Evolutionary conservation across 176 grass and related monocot species (phyloP).

Genomic region (Juncus inflexus): DNA sequence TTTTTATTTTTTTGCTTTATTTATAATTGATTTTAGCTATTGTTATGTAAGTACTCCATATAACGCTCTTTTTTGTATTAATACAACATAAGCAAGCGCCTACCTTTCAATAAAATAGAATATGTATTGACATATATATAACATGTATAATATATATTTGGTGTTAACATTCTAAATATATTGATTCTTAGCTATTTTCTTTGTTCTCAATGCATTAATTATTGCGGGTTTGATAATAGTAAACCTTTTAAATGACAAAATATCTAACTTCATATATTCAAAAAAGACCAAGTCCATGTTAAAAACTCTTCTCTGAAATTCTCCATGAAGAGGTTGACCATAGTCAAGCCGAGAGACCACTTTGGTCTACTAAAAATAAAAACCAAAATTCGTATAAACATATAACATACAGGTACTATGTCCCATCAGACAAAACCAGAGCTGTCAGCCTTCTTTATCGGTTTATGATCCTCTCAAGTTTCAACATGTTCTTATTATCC

Average conservation of each 20-base stretch:
- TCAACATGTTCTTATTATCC: background rate
- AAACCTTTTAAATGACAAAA: background rate
- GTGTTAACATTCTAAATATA: too few species aligned
- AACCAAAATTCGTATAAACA: slow-evolving; percentile 16
- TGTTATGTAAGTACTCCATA: too few species aligned
- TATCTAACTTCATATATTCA: background rate
- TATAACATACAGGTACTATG: slow-evolving; percentile 7
- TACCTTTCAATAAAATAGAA: too few species aligned
- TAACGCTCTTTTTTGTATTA: too few species aligned
- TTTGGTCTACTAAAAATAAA: background rate
- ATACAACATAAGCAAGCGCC: too few species aligned
- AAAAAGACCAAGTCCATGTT: background rate
- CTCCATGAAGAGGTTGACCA: background rate
- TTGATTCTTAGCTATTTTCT: background rate
- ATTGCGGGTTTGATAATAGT: too few species aligned
- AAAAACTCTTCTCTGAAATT: background rate
- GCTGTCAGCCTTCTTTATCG: slow-evolving; percentile 19
- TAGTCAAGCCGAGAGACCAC: slow-evolving; percentile 10
- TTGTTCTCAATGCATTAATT: background rate
- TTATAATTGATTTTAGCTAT: too few species aligned
- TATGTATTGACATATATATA: too few species aligned
- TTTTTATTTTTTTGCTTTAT: too few species aligned
- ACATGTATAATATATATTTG: too few species aligned
- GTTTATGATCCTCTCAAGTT: background rate
- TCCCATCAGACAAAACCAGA: slow-evolving; percentile 20